These are phyloP conservation scores for Mariannaea sp. DNA, from an alignment of 2,329 filamentous ascomycete species.

Conservation along the genomic window DNA sequence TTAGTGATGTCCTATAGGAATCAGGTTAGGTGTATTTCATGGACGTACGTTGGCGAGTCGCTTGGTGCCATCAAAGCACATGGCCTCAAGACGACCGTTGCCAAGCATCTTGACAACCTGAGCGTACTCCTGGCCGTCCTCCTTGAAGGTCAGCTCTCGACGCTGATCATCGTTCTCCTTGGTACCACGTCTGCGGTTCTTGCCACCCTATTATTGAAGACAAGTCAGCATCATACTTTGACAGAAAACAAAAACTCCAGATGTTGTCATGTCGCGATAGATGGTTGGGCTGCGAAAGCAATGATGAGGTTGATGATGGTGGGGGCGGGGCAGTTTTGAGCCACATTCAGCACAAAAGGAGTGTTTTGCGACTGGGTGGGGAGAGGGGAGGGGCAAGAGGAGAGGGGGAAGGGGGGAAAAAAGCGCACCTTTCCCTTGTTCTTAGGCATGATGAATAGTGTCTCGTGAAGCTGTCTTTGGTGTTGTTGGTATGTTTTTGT, in stretches of 20 bases:
- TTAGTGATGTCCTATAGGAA: background rate
- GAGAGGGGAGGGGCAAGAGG: background rate
- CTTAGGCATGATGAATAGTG: constrained; percentile 78
- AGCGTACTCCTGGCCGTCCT: constrained; percentile 80
- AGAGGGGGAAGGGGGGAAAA: constrained; percentile 11
- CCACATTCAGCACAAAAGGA: constrained; percentile 19
- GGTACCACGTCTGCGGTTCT: constrained; percentile 98
- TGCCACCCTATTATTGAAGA: constrained; percentile 73
- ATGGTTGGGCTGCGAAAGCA: constrained; percentile 14
- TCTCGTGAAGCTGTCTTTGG: constrained; percentile 15
- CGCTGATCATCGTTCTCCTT: constrained; percentile 99
- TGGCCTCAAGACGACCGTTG: constrained; percentile 88
- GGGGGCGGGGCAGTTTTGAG: constrained; percentile 38
- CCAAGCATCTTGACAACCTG: constrained; percentile 84
- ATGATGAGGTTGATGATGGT: constrained; percentile 27
- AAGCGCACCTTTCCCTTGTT: constrained; percentile 94
- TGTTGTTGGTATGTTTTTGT: constrained; percentile 35
- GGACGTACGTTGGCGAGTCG: constrained; percentile 48
- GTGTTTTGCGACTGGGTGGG: constrained; percentile 9
- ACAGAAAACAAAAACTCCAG: background rate
- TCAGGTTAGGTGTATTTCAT: constrained; percentile 3
- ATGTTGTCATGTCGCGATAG: constrained; percentile 4
- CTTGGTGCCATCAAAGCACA: constrained; percentile 85
- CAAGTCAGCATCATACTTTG: constrained; percentile 25
- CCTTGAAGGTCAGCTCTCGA: constrained; percentile 98